These are phyloP conservation scores for Cyberlindnera saturnus DNA, from an alignment of 805 yeast genomes.

Conservation along the genomic window DNA sequence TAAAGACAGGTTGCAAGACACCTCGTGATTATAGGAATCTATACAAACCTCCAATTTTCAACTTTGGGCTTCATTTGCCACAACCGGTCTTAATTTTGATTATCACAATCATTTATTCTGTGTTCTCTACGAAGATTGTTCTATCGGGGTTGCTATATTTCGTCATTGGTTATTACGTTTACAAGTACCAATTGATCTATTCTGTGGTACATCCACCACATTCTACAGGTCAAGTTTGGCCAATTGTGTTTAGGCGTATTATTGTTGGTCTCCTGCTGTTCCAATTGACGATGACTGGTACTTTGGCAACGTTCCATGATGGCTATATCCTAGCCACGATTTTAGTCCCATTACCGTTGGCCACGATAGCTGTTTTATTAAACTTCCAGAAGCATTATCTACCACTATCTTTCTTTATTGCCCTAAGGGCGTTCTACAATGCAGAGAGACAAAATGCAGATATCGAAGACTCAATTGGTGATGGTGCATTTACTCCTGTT, in stretches of 20 bases:
- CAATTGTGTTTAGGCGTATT: conserved; percentile 76
- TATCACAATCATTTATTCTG: conserved; percentile 81
- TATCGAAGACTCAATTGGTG: conserved; percentile 17
- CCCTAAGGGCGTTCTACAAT: conserved; percentile 67
- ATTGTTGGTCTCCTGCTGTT: conserved; percentile 75
- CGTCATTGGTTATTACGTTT: conserved; percentile 78
- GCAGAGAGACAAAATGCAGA: conserved; percentile 31
- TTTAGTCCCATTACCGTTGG: conserved; percentile 69
- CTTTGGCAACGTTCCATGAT: conserved; percentile 68
- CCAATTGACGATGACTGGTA: conserved; percentile 91
- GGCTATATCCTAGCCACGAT: conserved; percentile 71
- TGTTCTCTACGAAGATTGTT: conserved; percentile 81
- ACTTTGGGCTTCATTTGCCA: conserved; percentile 87
- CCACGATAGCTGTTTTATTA: conserved; percentile 63
- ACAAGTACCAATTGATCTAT: conserved; percentile 84
- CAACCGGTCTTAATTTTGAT: conserved; percentile 84
- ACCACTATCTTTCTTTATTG: conserved; percentile 81
- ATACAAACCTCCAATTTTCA: conserved; percentile 85
- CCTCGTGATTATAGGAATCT: conserved; percentile 75
- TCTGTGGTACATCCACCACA: conserved; percentile 94
- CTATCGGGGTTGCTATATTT: conserved; percentile 82
- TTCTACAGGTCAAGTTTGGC: conserved; percentile 96
- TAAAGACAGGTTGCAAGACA: conserved; percentile 59
- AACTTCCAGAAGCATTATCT: conserved; percentile 75
- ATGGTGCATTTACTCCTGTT: conserved; percentile 16